These are phyloP conservation scores for Serendipita sp. DNA, from an alignment of 768 basidiomycete species.

Conservation along the genomic window DNA sequence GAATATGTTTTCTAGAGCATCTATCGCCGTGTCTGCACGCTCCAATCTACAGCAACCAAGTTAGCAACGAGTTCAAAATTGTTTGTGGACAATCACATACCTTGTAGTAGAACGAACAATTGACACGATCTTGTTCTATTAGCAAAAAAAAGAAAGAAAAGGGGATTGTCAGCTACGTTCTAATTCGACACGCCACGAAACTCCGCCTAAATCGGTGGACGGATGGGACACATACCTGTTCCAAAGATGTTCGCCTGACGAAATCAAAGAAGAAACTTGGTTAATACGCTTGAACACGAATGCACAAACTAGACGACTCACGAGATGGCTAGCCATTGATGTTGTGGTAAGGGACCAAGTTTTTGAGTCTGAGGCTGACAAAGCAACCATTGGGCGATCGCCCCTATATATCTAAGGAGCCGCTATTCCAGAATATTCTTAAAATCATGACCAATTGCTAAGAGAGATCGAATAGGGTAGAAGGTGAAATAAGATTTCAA, in stretches of 20 bases:
- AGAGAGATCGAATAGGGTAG: too few species aligned
- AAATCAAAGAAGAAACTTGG: background rate
- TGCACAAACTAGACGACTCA: conserved; percentile 20
- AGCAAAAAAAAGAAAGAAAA: conserved; percentile 5
- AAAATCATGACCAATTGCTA: too few species aligned
- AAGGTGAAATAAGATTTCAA: too few species aligned
- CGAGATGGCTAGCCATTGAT: conserved; percentile 60
- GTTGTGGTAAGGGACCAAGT: conserved; percentile 17
- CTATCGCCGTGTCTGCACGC: conserved; percentile 97
- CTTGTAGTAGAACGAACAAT: conserved; percentile 99
- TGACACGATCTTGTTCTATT: conserved; percentile 77
- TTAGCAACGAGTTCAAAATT: too few species aligned
- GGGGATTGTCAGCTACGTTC: background rate
- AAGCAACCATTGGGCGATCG: background rate
- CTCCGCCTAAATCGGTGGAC: too few species aligned
- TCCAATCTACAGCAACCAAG: conserved; percentile 50
- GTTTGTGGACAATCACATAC: conserved; percentile 23
- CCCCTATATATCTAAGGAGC: too few species aligned
- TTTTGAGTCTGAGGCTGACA: background rate
- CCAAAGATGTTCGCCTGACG: conserved; percentile 85
- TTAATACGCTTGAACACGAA: conserved; percentile 1
- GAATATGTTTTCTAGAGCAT: conserved; percentile 96
- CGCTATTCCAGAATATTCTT: too few species aligned
- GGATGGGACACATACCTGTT: conserved; percentile 27
- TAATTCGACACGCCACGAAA: background rate